Percentiles rank a stretch among this genome's conserved stretches.
Conservation (phyloP, 2,329 filamentous ascomycete genomes). For the Basipetospora chlamydospora region DNA sequence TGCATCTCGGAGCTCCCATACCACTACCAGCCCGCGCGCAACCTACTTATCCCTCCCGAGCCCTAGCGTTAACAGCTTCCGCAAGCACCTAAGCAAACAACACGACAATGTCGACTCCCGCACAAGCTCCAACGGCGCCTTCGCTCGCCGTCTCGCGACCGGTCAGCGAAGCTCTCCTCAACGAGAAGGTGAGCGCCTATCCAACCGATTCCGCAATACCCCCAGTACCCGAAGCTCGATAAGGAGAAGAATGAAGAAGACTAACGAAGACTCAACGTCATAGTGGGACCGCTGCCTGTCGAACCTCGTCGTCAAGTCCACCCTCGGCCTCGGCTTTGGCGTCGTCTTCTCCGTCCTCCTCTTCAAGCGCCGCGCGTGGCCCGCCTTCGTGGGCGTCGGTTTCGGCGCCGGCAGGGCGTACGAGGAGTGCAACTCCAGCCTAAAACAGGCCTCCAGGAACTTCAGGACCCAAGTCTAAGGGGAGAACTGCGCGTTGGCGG, state of each 20-base stretch:
- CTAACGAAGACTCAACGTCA: neutral
- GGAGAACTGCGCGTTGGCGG: too few species aligned
- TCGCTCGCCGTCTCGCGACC: slow-evolving; percentile 53
- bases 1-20: neutral
- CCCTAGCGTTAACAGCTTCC: too few species aligned
- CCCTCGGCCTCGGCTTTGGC: slow-evolving; percentile 89
- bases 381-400: slow-evolving; percentile 83
- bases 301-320: slow-evolving; percentile 91
- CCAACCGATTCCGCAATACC: too few species aligned
- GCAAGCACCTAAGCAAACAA: neutral
- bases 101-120: slow-evolving; percentile 36
- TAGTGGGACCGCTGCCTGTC: slow-evolving; percentile 99
- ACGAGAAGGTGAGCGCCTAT: slow-evolving; percentile 76
- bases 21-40: too few species aligned
- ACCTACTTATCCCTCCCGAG: too few species aligned
- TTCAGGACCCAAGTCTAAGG: slow-evolving; percentile 31
- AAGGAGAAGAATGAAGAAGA: too few species aligned
- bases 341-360: slow-evolving; percentile 96
- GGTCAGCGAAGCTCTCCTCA: slow-evolving; percentile 93
- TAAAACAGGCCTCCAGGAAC: slow-evolving; percentile 46
- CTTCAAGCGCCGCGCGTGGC: slow-evolving; percentile 97
- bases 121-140: slow-evolving; percentile 18
- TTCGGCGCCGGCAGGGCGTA: slow-evolving; percentile 95
- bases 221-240: too few species aligned
- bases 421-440: slow-evolving; percentile 87